A percentile compares a stretch with the other conserved stretches of the same genome.
Conservation (phyloP, 2,329 filamentous ascomycete species). For the Setomelanomma holmii region DNA sequence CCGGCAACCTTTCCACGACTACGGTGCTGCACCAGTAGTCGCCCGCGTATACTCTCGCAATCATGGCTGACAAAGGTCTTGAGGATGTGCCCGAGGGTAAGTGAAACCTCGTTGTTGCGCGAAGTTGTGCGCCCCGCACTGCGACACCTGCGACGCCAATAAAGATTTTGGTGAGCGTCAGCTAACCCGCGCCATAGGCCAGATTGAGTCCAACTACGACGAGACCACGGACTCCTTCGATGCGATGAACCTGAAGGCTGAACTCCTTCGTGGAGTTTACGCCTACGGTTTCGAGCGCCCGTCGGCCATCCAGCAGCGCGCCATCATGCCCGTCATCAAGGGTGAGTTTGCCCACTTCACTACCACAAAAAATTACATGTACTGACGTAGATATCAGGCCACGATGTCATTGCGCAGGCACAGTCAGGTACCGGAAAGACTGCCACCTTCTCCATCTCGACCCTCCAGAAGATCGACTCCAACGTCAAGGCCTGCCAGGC, state of each 20-base stretch:
- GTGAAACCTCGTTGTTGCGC: conserved; percentile 50
- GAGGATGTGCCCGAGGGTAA: conserved; percentile 96
- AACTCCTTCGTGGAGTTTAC: conserved; percentile 98
- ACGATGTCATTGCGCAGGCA: conserved; percentile 99
- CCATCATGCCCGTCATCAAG: conserved; percentile 99
- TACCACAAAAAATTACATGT: conserved; percentile 11
- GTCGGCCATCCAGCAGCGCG: conserved; percentile 99
- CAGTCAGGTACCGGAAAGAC: conserved; percentile 99
- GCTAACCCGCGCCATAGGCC: conserved; percentile 65
- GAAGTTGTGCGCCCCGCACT: conserved; percentile 14
- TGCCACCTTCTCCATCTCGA: conserved; percentile 98
- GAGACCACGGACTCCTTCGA: conserved; percentile 99
- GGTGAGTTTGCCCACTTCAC: conserved; percentile 63
- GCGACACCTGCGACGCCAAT: conserved; percentile 14
- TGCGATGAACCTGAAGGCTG: conserved; percentile 94
- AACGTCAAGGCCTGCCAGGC: conserved; percentile 97
- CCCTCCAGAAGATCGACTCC: conserved; percentile 97
- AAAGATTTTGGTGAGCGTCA: conserved; percentile 4
- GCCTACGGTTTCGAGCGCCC: conserved; percentile 99
- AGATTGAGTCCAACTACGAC: conserved; percentile 99
- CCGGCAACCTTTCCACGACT: conserved; percentile 47
- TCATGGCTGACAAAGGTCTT: conserved; percentile 98
- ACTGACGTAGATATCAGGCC: conserved; percentile 60
- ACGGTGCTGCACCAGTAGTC: conserved; percentile 73
- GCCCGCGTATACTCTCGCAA: conserved; percentile 69